Evolutionary conservation across 2,329 filamentous ascomycete species (phyloP), one percentile per base, ranked within the genome.

Genomic region (Clonostachys solani): DNA sequence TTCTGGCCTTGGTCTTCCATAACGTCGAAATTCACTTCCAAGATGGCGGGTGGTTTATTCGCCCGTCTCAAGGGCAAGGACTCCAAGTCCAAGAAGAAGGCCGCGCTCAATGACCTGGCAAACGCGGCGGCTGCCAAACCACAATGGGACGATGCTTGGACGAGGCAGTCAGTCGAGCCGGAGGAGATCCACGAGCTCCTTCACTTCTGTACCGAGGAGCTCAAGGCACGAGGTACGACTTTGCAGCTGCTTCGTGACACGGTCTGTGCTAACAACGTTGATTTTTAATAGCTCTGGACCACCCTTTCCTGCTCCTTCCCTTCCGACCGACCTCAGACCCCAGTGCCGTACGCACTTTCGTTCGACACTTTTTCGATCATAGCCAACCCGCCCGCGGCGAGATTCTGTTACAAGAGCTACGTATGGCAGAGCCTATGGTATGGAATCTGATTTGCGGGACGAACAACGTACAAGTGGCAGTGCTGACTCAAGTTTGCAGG

Each of bases 261-360:
- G 33, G 9, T 17, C 10, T 43, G 37, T 55, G 47, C 56, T 62
- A 47, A 60, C 48, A 18, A n/a, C 41, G 17, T 50, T 42, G 35
- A 49, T 43, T 48, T 51, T 33, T 9, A 29, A 29, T 54, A 95
- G 91, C 86, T 55, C 84, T 97, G 59, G 86, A 96, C 64, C 84
- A 87, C 50, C 94, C 94, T 1, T 97, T 99, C 66, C 80, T 97
- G 29, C 84, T 99, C 9, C 80, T 99, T 5, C 94, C 94, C 12
- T 99, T 96, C 69, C 87, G 94, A 58, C 94, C 92, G 18, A 90
- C 89, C 29, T 94, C 92, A 53, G 91, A 99, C 63, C 87, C 92
- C 40, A 94, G 89, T 66, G 89, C 89, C 45, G 91, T 95, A 51
- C 89, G 92, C 63, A 92, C 87, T 18, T 97, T 97, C 59, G 80